A percentile compares a stretch with the other conserved stretches of the same genome.
These are phyloP conservation scores for Alternaria brassicae DNA, from an alignment of 2,329 filamentous ascomycete genomes.

Conservation along the genomic window DNA sequence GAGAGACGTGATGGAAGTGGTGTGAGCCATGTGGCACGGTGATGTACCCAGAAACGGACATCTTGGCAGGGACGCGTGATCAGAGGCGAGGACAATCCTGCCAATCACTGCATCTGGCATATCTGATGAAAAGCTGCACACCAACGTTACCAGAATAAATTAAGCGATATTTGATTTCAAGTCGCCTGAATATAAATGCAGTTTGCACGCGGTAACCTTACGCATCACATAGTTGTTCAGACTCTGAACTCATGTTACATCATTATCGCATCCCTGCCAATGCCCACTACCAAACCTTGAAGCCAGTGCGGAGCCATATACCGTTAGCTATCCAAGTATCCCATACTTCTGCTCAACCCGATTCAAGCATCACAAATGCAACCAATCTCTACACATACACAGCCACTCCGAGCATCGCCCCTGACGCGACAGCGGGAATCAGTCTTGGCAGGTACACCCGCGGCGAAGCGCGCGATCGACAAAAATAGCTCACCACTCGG, in stretches of 20 bases:
- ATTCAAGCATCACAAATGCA: not conserved
- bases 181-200: not conserved
- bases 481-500: conserved; percentile 6
- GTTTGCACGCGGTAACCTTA: not conserved
- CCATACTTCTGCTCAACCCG: not conserved
- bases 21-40: conserved; percentile 9
- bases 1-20: conserved; percentile 7
- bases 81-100: not conserved
- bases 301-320: not conserved
- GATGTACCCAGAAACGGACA: conserved; percentile 12
- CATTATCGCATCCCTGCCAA: not conserved
- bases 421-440: conserved; percentile 1
- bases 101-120: not conserved
- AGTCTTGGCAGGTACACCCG: conserved; percentile 23
- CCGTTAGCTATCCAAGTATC: not conserved
- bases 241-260: not conserved
- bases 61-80: conserved; percentile 31
- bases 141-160: not conserved
- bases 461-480: conserved; percentile 8
- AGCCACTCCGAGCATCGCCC: not conserved
- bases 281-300: not conserved
- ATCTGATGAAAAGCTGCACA: not conserved
- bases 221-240: not conserved
- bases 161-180: not conserved
- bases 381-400: not conserved